Percentiles rank a stretch among this genome's conserved stretches.
Conservation (phyloP, 2,329 filamentous ascomycete genomes). For the Calonectria hawksworthii region DNA sequence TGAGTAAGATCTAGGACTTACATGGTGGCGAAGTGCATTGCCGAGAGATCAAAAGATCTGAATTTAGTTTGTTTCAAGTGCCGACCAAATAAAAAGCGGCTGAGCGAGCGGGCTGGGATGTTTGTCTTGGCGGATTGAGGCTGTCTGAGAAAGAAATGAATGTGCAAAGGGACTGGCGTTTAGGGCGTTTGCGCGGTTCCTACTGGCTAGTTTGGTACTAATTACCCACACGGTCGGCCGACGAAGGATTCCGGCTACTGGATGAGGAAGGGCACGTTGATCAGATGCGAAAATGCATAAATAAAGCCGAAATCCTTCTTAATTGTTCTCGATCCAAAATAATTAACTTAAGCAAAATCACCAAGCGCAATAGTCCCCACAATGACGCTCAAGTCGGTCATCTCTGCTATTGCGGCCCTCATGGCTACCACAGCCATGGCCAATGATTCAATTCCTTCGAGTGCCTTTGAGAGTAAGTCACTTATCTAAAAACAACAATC, state of each 20-base stretch:
- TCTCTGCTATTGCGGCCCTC: neutral
- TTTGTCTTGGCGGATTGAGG: neutral
- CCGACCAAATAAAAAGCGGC: neutral
- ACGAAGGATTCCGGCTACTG: neutral
- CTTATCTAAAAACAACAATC: neutral
- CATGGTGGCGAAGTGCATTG: neutral
- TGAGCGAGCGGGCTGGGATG: neutral
- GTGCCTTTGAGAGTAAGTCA: constrained; percentile 11
- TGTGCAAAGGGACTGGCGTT: neutral
- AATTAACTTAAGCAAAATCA: neutral
- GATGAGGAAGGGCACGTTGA: neutral
- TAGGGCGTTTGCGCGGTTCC: neutral
- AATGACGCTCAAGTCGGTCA: constrained; percentile 5
- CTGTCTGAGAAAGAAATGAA: neutral
- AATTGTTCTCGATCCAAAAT: neutral
- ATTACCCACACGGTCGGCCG: neutral
- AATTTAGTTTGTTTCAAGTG: neutral
- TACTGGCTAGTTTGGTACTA: neutral
- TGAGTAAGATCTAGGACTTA: neutral
- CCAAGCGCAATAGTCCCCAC: too few species aligned
- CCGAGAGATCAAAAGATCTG: neutral
- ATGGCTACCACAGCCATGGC: constrained; percentile 6
- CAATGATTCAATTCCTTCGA: constrained; percentile 14
- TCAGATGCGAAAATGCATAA: neutral
- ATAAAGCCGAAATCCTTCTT: neutral